Conservation (phyloP, 1,284 basidiomycete genomes). For the Leccinum solheimii region DNA sequence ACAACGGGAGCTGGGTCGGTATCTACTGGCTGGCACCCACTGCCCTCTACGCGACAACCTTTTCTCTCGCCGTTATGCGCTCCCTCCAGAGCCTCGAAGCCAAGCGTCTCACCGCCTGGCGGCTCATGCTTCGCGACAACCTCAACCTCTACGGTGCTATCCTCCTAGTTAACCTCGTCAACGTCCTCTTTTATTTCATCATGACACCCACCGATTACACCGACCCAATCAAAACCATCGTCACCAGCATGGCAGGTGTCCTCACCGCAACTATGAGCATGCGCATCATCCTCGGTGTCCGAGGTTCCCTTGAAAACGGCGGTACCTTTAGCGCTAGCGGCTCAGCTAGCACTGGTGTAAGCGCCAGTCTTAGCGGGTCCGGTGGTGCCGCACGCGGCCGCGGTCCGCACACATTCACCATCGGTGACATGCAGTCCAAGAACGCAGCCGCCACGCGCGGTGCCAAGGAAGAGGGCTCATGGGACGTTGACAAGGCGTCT, state of each 20-base stretch:
- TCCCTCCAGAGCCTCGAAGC: slow-evolving; percentile 59
- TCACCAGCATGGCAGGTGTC: slow-evolving; percentile 77
- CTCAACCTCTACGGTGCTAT: slow-evolving; percentile 80
- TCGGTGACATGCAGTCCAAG: slow-evolving; percentile 60
- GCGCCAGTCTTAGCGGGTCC: slow-evolving; percentile 36
- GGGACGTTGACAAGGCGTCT: slow-evolving; percentile 56
- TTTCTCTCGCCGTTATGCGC: slow-evolving; percentile 62
- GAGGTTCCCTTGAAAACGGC: slow-evolving; percentile 65
- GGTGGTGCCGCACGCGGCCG: slow-evolving; percentile 35
- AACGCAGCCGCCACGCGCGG: slow-evolving; percentile 36
- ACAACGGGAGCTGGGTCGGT: slow-evolving; percentile 65
- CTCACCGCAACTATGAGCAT: slow-evolving; percentile 82
- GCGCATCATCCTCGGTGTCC: slow-evolving; percentile 77
- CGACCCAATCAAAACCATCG: slow-evolving; percentile 77
- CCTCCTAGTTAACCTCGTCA: slow-evolving; percentile 74
- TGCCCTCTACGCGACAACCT: slow-evolving; percentile 53
- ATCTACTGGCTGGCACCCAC: slow-evolving; percentile 80
- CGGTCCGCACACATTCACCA: slow-evolving; percentile 59
- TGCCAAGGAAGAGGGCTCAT: slow-evolving; percentile 33
- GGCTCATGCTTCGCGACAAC: slow-evolving; percentile 82
- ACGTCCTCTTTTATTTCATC: slow-evolving; percentile 81
- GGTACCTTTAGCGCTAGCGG: slow-evolving; percentile 62
- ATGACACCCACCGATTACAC: slow-evolving; percentile 56
- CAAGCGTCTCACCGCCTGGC: slow-evolving; percentile 68
- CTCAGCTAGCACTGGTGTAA: slow-evolving; percentile 42